Base-by-base conservation (phyloP, 2,329 filamentous ascomycete genomes). In the Trichoderma sp. region DNA sequence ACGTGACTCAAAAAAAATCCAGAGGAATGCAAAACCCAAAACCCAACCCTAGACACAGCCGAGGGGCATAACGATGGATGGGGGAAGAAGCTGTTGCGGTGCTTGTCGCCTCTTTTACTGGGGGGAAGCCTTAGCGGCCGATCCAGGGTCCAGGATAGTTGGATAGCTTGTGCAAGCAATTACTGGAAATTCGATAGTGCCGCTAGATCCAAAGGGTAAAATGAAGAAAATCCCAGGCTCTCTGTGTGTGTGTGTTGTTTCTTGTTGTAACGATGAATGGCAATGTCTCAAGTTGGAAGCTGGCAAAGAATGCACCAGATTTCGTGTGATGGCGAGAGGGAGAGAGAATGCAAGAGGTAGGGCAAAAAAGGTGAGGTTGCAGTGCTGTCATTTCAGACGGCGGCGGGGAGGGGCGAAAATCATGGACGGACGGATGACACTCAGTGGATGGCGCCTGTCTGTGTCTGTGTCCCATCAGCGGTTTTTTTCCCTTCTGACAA, bases 121-220 rank as follows among this genome's bases (percentile, higher is more conserved):
- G 65, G 51, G 34, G 30, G 8, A 30, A 12, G n/a, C 9, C 18
- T 43, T 62, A 70, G 66, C 57, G 66, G 66, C 28, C 66, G 66
- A 68, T 68, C 65, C 24, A 68, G 65, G 65, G 65, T 68, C 53
- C 56, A 34, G 26, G 65, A 68, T 68, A 28, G 30, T 18, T n/a
- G 7, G 26, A 11, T n/a, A 63, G 26, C 39, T 32, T 36, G 21
- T 39, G 5, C n/a, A n/a, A 11, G 47, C 47, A 53, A 24, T 53
- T 21, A 51, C n/a, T 51, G 47, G 21, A 24, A 53, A 53, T 53
- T 53, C 47, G 21, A 53, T 24, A 14, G 47, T 24, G n/a, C n/a
- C 47, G 47, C 47, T 53, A 53, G 47, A 24, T 24, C 9, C n/a
- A 53, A 24, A 53, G 47, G 47, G 11, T 53, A 53, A 53, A 12